A percentile compares a stretch with the other conserved stretches of the same genome.
Conservation (phyloP, 2,329 filamentous ascomycete species). For the Fusarium annulatum region DNA sequence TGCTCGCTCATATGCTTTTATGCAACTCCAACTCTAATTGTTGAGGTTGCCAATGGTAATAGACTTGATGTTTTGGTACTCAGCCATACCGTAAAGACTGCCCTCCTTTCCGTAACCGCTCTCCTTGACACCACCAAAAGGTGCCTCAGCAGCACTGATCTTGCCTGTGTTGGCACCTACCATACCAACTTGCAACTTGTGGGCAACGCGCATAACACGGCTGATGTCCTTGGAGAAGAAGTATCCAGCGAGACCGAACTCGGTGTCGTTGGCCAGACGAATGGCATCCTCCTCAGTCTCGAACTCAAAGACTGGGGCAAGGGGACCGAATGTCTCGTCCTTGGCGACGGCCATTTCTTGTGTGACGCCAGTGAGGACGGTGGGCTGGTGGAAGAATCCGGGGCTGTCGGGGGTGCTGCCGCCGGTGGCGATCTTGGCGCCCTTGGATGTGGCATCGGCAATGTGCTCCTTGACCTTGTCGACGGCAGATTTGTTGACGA, state of each 20-base stretch:
- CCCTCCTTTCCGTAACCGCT: constrained; percentile 52
- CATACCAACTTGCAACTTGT: constrained; percentile 73
- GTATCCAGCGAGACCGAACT: constrained; percentile 52
- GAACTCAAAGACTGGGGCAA: constrained; percentile 47
- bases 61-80: constrained; percentile 61
- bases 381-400: constrained; percentile 75
- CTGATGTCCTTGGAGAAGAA: constrained; percentile 50
- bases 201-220: constrained; percentile 58
- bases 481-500: constrained; percentile 74
- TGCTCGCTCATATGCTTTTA: constrained; percentile 4
- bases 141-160: constrained; percentile 50
- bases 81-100: constrained; percentile 59
- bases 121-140: constrained; percentile 52
- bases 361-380: constrained; percentile 70
- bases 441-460: constrained; percentile 69
- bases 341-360: constrained; percentile 45
- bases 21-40: constrained; percentile 18
- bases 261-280: constrained; percentile 53
- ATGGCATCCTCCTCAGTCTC: constrained; percentile 54
- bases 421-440: constrained; percentile 67
- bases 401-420: constrained; percentile 73
- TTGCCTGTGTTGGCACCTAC: constrained; percentile 63
- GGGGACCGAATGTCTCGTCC: constrained; percentile 50
- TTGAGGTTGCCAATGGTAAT: constrained; percentile 49
- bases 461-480: constrained; percentile 71